Evolutionary conservation across 176 grass and related monocot genomes (phyloP).

Genomic region (Eragrostis curvula): DNA sequence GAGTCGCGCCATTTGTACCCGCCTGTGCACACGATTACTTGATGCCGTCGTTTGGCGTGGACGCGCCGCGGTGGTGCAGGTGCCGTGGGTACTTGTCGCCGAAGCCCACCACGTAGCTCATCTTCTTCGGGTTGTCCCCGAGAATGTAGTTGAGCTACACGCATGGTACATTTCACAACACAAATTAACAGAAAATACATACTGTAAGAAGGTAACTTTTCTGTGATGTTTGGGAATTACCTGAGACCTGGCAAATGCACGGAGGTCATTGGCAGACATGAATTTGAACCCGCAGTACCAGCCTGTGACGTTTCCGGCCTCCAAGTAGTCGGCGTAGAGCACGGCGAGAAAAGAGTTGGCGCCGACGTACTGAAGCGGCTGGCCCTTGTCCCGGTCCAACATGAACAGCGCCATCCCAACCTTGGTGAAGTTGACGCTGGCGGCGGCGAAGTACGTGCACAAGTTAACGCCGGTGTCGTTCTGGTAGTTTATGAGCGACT

Average conservation of each 20-base stretch:
- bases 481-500: conserved; percentile 67
- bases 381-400: conserved; percentile 56
- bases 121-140: conserved; percentile 83
- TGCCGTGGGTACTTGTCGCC: conserved; percentile 76
- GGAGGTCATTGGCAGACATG: conserved; percentile 62
- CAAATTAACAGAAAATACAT: too few species aligned
- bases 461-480: conserved; percentile 71
- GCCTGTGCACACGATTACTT: conserved; percentile 83
- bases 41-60: conserved; percentile 69
- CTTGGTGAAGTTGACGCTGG: conserved; percentile 68
- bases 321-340: conserved; percentile 93
- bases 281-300: conserved; percentile 89
- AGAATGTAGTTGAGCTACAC: conserved; percentile 79
- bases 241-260: conserved; percentile 76
- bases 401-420: conserved; percentile 68
- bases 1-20: conserved; percentile 72
- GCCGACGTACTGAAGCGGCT: conserved; percentile 74
- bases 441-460: conserved; percentile 70
- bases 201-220: too few species aligned
- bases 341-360: conserved; percentile 75
- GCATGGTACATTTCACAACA: too few species aligned
- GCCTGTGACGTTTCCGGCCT: conserved; percentile 72
- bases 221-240: too few species aligned
- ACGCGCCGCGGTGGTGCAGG: conserved; percentile 82
- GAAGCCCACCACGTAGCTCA: conserved; percentile 93